Base-by-base conservation (phyloP, 768 basidiomycete genomes). In the Pholiota conissans region DNA sequence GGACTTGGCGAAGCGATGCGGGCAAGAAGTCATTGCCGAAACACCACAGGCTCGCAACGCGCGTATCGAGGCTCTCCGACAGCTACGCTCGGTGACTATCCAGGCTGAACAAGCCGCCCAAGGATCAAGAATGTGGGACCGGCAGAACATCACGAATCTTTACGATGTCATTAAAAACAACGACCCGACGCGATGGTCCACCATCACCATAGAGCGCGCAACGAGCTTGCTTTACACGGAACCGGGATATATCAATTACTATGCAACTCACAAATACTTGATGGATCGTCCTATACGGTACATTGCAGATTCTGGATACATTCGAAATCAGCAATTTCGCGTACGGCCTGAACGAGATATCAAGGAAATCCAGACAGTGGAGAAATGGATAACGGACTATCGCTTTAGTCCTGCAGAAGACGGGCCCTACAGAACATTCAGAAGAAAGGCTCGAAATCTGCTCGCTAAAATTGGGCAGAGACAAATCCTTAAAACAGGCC, bases 331-430 rank as follows among this genome's bases (percentile, higher is more conserved):
- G 56, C 71, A 61, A 0, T 89, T 93, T 71, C 63, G 75, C 40
- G 81, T 94, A 28, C 85, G 92, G 2, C 89, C 92, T 0, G 68
- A 71, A 47, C 69, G 74, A 3, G 81, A 91, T 32, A 73, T 90
- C 2, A 65, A 80, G 24, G 79, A 78, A 52, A 70, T 92, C 35
- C 55, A 77, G 32, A 62, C 59, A 3, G 82, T 92, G 2, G 66
- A 65, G 16, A 65, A 70, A 8, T 82, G 90, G 83, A 71, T 80
- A 28, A 73, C 79, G 24, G 57, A 60, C 7, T 57, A 66, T 45
- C 62, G 62, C 11, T 52, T 57, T 16, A 16, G 45, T 13, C 18
- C 18, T 9, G 18, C 51, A 5, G 35, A 49, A 16, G n/a, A 48
- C 34, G 18, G 57, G 14, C 55, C 61, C 2, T 63, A 53, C 51